Conservation (phyloP, 83 land plant species). For the Picea engelmannii region DNA sequence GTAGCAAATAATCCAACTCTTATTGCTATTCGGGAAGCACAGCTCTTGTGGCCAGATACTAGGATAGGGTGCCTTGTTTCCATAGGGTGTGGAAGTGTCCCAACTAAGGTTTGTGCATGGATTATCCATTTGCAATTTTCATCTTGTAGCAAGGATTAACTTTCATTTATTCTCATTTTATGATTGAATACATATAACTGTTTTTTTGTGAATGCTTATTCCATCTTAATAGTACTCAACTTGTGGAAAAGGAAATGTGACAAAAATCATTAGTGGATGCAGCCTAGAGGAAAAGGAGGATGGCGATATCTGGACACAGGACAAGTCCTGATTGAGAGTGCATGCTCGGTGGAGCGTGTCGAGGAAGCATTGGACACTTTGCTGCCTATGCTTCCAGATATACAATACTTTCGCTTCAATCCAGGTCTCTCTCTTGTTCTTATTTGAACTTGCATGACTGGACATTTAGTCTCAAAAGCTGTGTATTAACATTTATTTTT, state of each 20-base stretch:
- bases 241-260: not conserved
- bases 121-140: conserved; percentile 1
- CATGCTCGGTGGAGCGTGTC: conserved; percentile 97
- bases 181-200: not conserved
- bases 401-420: conserved; percentile 94
- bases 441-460: not conserved
- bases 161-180: not conserved
- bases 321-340: conserved; percentile 99
- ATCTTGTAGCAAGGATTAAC: not conserved
- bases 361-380: conserved; percentile 92
- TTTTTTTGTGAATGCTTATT: conserved; percentile 7
- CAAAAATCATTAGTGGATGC: conserved; percentile 12
- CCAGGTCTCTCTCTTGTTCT: conserved; percentile 52
- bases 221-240: not conserved
- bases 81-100: conserved; percentile 92
- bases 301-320: conserved; percentile 99
- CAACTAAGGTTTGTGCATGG: conserved; percentile 71
- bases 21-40: conserved; percentile 99
- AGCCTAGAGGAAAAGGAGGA: conserved; percentile 91
- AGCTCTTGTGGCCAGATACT: conserved; percentile 96
- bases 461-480: not conserved
- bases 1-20: conserved; percentile 98
- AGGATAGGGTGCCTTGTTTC: conserved; percentile 89
- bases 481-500: not conserved
- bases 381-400: conserved; percentile 93